Base-by-base conservation (phyloP, 2,329 filamentous ascomycete species). In the Botrytis fabae region DNA sequence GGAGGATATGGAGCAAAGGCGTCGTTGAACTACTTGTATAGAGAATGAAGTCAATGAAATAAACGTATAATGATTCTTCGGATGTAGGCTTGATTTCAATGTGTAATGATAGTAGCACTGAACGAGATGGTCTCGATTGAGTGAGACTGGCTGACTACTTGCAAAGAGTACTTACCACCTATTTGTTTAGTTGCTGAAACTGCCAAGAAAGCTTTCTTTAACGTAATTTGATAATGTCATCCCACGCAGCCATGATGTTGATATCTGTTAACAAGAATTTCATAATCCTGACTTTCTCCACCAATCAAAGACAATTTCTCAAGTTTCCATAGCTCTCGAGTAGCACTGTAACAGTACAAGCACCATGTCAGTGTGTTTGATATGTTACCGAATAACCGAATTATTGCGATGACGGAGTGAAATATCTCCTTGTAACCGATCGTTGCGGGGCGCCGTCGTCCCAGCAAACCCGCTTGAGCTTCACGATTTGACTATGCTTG, bases 371-470 rank as follows among this genome's bases (percentile, higher is more conserved):
- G 35, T 40, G 57, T 69, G 51, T 22, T 32, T 32, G 35, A 46
- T n/a, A 35, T 57, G 54, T 70, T 51, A 71, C 69, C 69, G 69
- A 71, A 68, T 71, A 57, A 71, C 61, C 61, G 61, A 66, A 70
- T 57, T 62, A 18, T 32, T 70, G 69, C 42, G 59, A 70, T 70
- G 69, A 51, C 69, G 69, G 69, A 70, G 69, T n/a, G n/a, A 32
- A 35, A 35, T 32, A 44, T 60, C 46, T 71, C 70, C 70, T 42
- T 66, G 20, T 68, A 42, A 46, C 62, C 70, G 70, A 68, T 68
- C 48, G 66, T 57, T 54, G 48, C 70, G 51, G 61, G 51, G 69
- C 69, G 42, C 48, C 18, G 20, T 35, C 28, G 16, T 20, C 38
- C 51, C 48, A 51, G 32, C 65, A 38, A 57, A 69, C 32, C 44